Base-by-base conservation (phyloP, 306 rosid genomes). In the Glycyrrhiza uralensis region DNA sequence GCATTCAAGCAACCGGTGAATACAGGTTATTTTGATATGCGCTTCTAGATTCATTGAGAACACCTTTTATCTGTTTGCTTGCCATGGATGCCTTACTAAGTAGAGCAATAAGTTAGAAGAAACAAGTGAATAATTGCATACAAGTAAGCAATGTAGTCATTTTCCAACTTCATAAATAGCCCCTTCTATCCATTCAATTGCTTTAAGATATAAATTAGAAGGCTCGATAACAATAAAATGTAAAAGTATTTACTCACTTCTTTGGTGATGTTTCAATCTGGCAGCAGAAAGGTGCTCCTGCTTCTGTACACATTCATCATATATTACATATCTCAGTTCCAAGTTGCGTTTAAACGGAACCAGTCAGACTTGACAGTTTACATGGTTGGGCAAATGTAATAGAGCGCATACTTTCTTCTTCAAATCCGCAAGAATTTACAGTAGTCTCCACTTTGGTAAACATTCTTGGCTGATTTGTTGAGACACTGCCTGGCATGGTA, bases 331-430 rank as follows among this genome's bases (percentile, higher is more conserved):
- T 33, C 33, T 76, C 29, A 56, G 70, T 70, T 70, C 61, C 62
- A 69, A 51, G 32, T 49, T 58, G 13, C 46, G 30, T 66, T 66
- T 17, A 49, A 60, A 51, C 4, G 36, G 59, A 56, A 67, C 29
- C 17, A 62, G 35, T 28, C 61, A 72, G 36, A 81, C 60, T 66
- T 50, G 38, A 74, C 59, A 68, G 56, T 39, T 42, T 66, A 76
- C 47, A 66, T 55, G 12, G 30, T 65, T 51, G 69, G n/a, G 32
- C 5, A 76, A 69, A 80, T 57, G 76, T 65, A 61, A 58, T 54
- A 80, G 69, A 84, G 46, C 73, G 75, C 90, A 23, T 88, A 90
- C 98, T 78, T 80, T 83, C 62, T 78, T 89, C 87, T 78, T 80
- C 82, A 77, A 67, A 41, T 59, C 82, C 76, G 26, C 54, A 76